Base-by-base conservation (phyloP, 108 stramenopile genomes). In the Nitzschia putrida region DNA sequence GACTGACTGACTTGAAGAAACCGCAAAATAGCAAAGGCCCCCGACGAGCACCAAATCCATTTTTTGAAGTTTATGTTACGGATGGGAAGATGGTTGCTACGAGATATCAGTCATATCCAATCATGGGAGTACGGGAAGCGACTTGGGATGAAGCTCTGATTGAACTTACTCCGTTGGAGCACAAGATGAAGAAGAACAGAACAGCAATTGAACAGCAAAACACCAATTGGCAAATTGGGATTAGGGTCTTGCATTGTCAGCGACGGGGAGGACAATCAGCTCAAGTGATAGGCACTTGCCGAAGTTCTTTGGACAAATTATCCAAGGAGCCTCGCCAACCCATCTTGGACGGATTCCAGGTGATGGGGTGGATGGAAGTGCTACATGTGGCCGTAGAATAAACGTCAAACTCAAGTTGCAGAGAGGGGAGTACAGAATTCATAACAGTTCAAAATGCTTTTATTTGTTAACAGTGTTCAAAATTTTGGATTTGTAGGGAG, bases 101-200 rank as follows among this genome's bases (percentile, higher is more conserved):
- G 3, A 16, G 53, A 0, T 64, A 72, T 34, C 61, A 64, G 0
- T 72, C 71, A 7, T 64, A 64, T 56, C 71, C 71, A 22, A 21
- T 72, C 3, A 42, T 51, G 34, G 26, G 16, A 9, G 29, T 42
- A 7, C 43, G 39, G 7, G 53, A 72, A 14, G 71, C 61, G 8
- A 64, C 71, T 9, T 72, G 71, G 71, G 71, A 72, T 8, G 71
- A 72, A 39, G 71, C 71, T 6, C 44, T 64, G 18, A 24, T 72
- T 23, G 71, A 72, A 58, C 12, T 64, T 10, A 39, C 60, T 61
- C 47, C 47, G 6, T 18, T 49, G 18, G 47, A 18, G 14, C 47
- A 49, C 14, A 18, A 18, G 18, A 49, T 49, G 47, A 49, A 24
- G 24, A 8, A 67, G 49, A 14, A 39, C 29, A 9, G n/a, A 53